Evolutionary conservation across 2,329 filamentous ascomycete species (phyloP).

Genomic region (Pseudonectria buxi): DNA sequence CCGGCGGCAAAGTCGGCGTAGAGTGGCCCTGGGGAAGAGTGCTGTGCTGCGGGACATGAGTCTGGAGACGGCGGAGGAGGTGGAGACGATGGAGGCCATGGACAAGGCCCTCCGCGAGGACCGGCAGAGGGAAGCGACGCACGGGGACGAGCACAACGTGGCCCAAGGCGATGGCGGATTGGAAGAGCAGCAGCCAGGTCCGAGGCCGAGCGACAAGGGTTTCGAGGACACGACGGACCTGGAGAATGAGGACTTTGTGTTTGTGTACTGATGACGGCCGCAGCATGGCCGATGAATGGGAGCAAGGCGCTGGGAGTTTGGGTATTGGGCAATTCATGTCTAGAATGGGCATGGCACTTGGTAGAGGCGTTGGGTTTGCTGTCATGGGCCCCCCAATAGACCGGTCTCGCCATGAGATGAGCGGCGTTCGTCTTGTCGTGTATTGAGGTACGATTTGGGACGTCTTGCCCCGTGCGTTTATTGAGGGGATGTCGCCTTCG

Average conservation of each 20-base stretch:
- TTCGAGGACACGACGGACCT: slow-evolving; percentile 50
- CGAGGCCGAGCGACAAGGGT: slow-evolving; percentile 17
- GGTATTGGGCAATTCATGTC: too few relatives aligned
- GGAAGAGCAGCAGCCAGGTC: slow-evolving; percentile 4
- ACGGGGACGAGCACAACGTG: slow-evolving; percentile 4
- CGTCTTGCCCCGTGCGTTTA: too few relatives aligned
- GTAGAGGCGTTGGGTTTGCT: too few relatives aligned
- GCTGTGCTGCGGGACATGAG: slow-evolving; percentile 52
- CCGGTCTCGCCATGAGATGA: too few relatives aligned
- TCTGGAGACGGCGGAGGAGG: slow-evolving; percentile 44
- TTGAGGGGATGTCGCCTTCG: too few relatives aligned
- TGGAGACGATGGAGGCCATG: slow-evolving; percentile 28
- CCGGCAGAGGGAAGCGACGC: slow-evolving; percentile 2
- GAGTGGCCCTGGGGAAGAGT: slow-evolving; percentile 53
- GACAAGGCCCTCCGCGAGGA: slow-evolving; percentile 14
- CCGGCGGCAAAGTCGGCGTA: slow-evolving; percentile 43
- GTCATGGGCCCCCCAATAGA: too few relatives aligned
- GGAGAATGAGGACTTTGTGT: slow-evolving; percentile 59
- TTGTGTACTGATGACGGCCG: slow-evolving; percentile 35
- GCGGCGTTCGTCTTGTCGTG: too few relatives aligned
- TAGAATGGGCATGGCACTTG: too few relatives aligned
- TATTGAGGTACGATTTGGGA: too few relatives aligned
- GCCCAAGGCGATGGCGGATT: slow-evolving; percentile 11
- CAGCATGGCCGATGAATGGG: not conserved
- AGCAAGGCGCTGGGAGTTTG: not conserved